These are phyloP conservation scores for Ceratobasidium sp. DNA, from an alignment of 1,284 basidiomycete genomes.

Conservation along the genomic window DNA sequence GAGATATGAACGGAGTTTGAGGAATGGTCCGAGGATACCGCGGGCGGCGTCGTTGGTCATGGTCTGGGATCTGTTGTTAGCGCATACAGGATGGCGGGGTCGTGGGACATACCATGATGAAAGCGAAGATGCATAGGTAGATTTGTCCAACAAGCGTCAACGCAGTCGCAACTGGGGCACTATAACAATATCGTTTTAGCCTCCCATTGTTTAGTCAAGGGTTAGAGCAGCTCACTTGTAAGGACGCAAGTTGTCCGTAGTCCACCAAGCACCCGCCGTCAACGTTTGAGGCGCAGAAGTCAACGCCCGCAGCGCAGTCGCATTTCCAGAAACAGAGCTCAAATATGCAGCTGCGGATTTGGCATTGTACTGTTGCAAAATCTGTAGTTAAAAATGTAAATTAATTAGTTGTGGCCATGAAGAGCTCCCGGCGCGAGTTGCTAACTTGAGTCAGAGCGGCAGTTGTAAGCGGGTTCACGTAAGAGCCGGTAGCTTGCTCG, in stretches of 20 bases:
- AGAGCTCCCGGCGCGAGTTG: conserved; percentile 22
- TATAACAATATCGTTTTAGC: background rate
- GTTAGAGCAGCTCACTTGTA: conserved; percentile 52
- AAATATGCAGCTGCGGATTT: conserved; percentile 53
- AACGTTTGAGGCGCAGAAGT: conserved; percentile 61
- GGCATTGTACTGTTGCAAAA: conserved; percentile 50
- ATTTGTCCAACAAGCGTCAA: conserved; percentile 61
- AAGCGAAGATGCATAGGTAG: conserved; percentile 58
- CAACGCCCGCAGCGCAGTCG: conserved; percentile 58
- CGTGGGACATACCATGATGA: conserved; percentile 47
- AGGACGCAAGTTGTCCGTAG: conserved; percentile 57
- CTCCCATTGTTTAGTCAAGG: background rate
- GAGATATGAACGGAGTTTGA: too few species aligned
- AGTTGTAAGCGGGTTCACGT: conserved; percentile 42
- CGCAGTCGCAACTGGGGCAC: conserved; percentile 59
- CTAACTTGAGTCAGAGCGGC: conserved; percentile 28
- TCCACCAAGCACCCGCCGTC: conserved; percentile 52
- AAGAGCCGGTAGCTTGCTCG: conserved; percentile 40
- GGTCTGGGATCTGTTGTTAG: conserved; percentile 54
- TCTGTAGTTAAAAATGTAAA: background rate
- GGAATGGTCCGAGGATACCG: too few species aligned
- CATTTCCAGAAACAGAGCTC: conserved; percentile 54
- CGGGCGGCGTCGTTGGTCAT: conserved; percentile 58
- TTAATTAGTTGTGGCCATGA: background rate
- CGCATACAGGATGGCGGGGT: background rate